These are phyloP conservation scores for Juglanconis sp. DNA, from an alignment of 2,329 filamentous ascomycete genomes.

Conservation along the genomic window DNA sequence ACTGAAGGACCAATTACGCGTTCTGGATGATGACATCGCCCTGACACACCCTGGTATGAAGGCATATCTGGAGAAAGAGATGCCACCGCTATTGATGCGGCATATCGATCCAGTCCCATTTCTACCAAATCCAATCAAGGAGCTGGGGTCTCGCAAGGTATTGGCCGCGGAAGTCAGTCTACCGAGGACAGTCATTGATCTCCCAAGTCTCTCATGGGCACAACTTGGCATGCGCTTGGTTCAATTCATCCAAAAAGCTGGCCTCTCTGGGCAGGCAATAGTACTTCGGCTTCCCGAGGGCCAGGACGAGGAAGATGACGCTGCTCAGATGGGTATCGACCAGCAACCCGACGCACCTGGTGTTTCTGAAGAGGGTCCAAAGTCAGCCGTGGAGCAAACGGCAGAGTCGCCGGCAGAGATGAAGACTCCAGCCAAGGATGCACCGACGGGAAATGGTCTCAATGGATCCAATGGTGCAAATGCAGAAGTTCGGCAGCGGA, in stretches of 20 bases:
- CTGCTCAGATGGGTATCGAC: conserved; percentile 36
- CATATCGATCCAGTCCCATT: conserved; percentile 62
- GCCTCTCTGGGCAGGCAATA: conserved; percentile 33
- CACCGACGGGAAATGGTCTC: conserved; percentile 1
- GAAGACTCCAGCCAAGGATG: conserved; percentile 4
- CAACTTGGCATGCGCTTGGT: conserved; percentile 41
- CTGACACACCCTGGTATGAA: conserved; percentile 59
- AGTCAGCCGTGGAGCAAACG: not conserved
- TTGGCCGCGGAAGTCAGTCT: conserved; percentile 18
- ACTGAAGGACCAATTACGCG: conserved; percentile 51
- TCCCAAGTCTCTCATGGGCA: conserved; percentile 37
- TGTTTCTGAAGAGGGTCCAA: conserved; percentile 14
- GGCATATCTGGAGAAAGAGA: conserved; percentile 50
- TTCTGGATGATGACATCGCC: conserved; percentile 54
- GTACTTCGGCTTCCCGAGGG: conserved; percentile 35
- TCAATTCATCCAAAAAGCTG: conserved; percentile 31
- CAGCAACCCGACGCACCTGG: conserved; percentile 26
- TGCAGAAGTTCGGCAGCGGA: conserved; percentile 27
- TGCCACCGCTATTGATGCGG: conserved; percentile 50
- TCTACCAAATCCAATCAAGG: conserved; percentile 50
- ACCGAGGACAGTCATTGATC: conserved; percentile 26
- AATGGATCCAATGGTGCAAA: not conserved
- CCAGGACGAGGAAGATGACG: conserved; percentile 31
- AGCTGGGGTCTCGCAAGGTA: conserved; percentile 30
- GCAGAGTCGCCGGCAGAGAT: conserved; percentile 7